Evolutionary conservation across 192 early-diverging fungal genomes (phyloP).

Genomic region (Kickxella alabastrina): DNA sequence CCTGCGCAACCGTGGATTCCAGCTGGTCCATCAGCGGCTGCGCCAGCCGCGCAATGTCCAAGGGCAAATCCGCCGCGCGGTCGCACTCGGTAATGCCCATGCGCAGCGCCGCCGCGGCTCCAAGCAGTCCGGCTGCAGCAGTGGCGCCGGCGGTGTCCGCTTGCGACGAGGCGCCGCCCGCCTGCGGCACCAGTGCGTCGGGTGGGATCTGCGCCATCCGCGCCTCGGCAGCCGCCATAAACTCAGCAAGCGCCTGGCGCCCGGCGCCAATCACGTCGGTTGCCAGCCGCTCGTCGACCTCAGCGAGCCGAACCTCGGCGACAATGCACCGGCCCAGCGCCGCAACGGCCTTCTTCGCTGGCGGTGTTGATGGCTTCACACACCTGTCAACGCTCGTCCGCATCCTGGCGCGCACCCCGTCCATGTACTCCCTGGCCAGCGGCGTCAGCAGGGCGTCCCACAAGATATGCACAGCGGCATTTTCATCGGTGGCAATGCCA

Average conservation of each 20-base stretch:
- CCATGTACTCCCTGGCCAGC: conserved; percentile 27
- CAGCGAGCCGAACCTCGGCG: conserved; percentile 34
- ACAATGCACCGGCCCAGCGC: conserved; percentile 33
- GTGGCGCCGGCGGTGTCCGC: no score
- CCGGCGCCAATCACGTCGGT: conserved; percentile 13
- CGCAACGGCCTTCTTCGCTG: conserved; percentile 4
- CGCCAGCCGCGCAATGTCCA: no score
- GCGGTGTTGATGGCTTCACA: conserved; percentile 12
- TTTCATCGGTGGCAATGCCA: neutral
- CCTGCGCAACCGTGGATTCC: no score
- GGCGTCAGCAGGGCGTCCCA: conserved; percentile 24
- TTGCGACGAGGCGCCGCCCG: no score
- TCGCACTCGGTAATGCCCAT: no score
- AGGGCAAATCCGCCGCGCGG: no score
- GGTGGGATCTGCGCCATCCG: neutral
- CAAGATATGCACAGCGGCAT: conserved; percentile 12
- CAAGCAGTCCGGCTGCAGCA: no score
- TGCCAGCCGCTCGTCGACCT: conserved; percentile 11
- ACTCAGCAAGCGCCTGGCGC: neutral
- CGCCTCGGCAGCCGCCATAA: conserved; percentile 1
- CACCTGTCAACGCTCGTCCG: no score
- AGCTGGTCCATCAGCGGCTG: no score
- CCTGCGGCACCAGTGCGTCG: neutral
- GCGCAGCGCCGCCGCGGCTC: no score
- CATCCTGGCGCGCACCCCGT: conserved; percentile 21